phyloP scores from a whole-genome alignment of 73 alveolate species.

The Durusdinium trenchii region DNA sequence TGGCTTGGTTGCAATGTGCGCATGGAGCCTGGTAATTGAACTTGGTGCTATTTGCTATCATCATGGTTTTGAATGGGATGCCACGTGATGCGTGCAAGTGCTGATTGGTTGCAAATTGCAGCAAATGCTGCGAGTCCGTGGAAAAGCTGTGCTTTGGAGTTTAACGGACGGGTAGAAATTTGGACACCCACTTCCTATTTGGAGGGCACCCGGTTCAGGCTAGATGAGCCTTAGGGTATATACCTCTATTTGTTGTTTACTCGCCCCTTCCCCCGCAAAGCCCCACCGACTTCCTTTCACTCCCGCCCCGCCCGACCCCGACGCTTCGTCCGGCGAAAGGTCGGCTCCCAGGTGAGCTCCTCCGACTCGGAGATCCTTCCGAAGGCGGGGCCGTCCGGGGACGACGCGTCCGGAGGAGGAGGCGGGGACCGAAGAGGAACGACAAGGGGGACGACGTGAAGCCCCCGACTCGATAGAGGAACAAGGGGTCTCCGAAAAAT shows the following conservation, averaged over 20 bases:
- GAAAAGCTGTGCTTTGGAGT: too few species aligned
- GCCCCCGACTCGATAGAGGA: not conserved
- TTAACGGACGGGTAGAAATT: too few species aligned
- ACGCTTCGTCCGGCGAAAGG: not conserved
- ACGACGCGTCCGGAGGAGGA: too few species aligned
- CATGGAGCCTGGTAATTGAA: too few species aligned
- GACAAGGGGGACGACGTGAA: not conserved
- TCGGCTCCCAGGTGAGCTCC: not conserved
- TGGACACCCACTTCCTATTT: not conserved
- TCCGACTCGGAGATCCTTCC: slow-evolving; percentile 14
- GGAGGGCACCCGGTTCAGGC: not conserved
- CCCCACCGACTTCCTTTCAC: not conserved
- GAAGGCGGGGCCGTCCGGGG: too few species aligned
- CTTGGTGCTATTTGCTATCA: too few species aligned
- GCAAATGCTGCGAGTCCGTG: too few species aligned
- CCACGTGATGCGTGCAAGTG: too few species aligned
- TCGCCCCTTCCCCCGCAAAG: not conserved
- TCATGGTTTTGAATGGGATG: too few species aligned
- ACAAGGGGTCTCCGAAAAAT: not conserved
- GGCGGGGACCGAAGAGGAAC: too few species aligned
- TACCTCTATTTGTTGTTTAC: not conserved
- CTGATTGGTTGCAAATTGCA: too few species aligned
- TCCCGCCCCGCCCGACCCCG: not conserved
- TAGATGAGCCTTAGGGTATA: not conserved
- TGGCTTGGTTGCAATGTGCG: too few species aligned